Evolutionary conservation across 805 yeast genomes (phyloP).

Genomic region (Zygosaccharomyces pseudorouxii): DNA sequence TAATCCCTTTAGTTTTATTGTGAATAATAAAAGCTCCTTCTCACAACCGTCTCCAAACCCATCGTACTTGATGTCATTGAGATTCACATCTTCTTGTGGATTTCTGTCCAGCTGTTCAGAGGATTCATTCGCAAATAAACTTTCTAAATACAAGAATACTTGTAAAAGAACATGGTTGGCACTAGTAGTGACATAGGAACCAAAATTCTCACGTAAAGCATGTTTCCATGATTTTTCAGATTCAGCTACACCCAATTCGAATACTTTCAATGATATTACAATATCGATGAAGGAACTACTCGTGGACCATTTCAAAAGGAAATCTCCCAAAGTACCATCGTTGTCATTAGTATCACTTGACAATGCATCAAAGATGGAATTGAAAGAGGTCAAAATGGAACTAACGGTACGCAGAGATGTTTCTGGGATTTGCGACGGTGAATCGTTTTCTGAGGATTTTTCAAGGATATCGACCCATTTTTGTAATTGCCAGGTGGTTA

Average conservation of each 20-base stretch:
- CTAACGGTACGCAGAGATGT: conserved; percentile 13
- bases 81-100: conserved; percentile 28
- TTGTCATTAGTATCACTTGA: conserved; percentile 4
- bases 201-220: conserved; percentile 16
- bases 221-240: conserved; percentile 23
- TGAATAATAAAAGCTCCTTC: conserved; percentile 24
- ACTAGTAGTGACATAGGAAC: conserved; percentile 13
- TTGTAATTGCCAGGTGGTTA: conserved; percentile 30
- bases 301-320: conserved; percentile 16
- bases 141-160: conserved; percentile 28
- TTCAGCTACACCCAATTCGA: conserved; percentile 28
- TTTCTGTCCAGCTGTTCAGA: conserved; percentile 22
- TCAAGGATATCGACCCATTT: conserved; percentile 28
- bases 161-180: conserved; percentile 13
- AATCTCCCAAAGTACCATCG: not conserved
- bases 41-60: conserved; percentile 16
- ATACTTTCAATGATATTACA: conserved; percentile 25
- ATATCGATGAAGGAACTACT: conserved; percentile 26
- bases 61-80: conserved; percentile 16
- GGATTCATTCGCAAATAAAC: conserved; percentile 21
- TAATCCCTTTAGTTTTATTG: conserved; percentile 30
- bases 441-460: conserved; percentile 5
- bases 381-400: conserved; percentile 17
- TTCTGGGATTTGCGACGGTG: conserved; percentile 5
- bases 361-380: conserved; percentile 9